These are phyloP conservation scores for Metschnikowia noctiluminum DNA, from an alignment of 805 yeast genomes.

Conservation along the genomic window DNA sequence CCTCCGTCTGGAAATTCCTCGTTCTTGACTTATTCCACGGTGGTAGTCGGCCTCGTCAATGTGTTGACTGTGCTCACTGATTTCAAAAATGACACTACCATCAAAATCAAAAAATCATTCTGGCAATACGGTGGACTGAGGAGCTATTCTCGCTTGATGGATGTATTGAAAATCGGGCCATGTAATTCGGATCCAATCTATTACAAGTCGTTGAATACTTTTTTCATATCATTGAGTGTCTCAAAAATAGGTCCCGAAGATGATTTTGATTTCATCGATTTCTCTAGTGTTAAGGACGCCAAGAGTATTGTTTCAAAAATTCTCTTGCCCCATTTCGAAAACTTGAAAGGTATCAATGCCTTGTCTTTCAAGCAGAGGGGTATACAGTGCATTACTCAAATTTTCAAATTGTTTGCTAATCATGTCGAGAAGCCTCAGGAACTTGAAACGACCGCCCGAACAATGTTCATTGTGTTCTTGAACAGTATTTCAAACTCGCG, in stretches of 20 bases:
- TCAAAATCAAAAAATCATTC: constrained; percentile 43
- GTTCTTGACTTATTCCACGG: constrained; percentile 39
- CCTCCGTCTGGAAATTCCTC: constrained; percentile 21
- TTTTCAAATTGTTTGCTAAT: constrained; percentile 14
- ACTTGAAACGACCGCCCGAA: constrained; percentile 2
- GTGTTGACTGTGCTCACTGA: constrained; percentile 32
- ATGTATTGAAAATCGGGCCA: constrained; percentile 51
- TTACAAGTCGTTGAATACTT: constrained; percentile 30
- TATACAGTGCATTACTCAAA: constrained; percentile 19
- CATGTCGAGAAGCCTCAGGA: background rate
- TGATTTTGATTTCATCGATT: constrained; percentile 21
- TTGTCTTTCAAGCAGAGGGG: constrained; percentile 19
- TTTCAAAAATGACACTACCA: constrained; percentile 13
- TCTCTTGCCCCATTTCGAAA: constrained; percentile 17
- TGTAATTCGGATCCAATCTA: constrained; percentile 51
- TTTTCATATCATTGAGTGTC: constrained; percentile 20
- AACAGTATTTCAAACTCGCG: constrained; percentile 9
- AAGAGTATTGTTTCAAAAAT: constrained; percentile 16
- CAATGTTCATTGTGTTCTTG: constrained; percentile 6
- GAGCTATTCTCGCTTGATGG: constrained; percentile 38
- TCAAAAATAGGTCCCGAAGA: constrained; percentile 10
- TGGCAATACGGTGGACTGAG: constrained; percentile 51
- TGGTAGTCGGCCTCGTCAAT: constrained; percentile 48
- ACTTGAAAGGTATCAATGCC: constrained; percentile 15
- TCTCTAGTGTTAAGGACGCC: constrained; percentile 20